A percentile compares a stretch with the other conserved stretches of the same genome.
Conservation (phyloP, 768 basidiomycete genomes). For the Pisolithus marmoratus region DNA sequence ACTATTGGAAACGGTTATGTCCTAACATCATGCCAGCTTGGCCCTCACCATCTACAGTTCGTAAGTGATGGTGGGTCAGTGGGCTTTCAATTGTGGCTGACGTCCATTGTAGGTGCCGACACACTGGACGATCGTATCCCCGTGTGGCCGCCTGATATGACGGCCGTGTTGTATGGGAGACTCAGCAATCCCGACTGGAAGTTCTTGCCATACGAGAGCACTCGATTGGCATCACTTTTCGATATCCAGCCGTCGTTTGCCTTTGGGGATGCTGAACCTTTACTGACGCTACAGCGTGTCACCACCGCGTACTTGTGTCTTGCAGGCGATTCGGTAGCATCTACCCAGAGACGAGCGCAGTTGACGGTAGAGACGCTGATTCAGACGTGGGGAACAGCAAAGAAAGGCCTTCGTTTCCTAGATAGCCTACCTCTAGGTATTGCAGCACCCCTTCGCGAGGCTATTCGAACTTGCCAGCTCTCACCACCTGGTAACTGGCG, state of each 20-base stretch:
- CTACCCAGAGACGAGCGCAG: constrained; percentile 62
- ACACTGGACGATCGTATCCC: constrained; percentile 65
- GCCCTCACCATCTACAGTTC: constrained; percentile 43
- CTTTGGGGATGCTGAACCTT: constrained; percentile 58
- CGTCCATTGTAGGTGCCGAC: constrained; percentile 31
- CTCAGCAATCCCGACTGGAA: constrained; percentile 67
- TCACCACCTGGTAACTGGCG: constrained; percentile 75
- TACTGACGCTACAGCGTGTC: constrained; percentile 47
- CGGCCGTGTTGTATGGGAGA: constrained; percentile 53
- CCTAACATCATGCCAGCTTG: constrained; percentile 57
- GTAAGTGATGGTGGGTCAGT: constrained; percentile 5
- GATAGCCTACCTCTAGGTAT: constrained; percentile 62
- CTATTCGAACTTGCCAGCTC: constrained; percentile 76
- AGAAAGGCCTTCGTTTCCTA: constrained; percentile 43
- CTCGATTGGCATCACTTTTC: constrained; percentile 44
- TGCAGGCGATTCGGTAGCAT: constrained; percentile 44
- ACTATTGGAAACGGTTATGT: constrained; percentile 85
- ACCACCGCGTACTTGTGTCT: constrained; percentile 54
- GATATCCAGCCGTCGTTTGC: constrained; percentile 50
- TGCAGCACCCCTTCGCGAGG: constrained; percentile 77
- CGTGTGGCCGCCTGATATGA: constrained; percentile 73
- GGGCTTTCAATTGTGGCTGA: constrained; percentile 8
- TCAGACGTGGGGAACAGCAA: constrained; percentile 29
- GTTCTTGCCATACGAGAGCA: constrained; percentile 40
- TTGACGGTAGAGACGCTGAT: constrained; percentile 56